A percentile compares a stretch with the other conserved stretches of the same genome.
Conservation (phyloP, 2,329 filamentous ascomycete species). For the Cordyceps javanica region DNA sequence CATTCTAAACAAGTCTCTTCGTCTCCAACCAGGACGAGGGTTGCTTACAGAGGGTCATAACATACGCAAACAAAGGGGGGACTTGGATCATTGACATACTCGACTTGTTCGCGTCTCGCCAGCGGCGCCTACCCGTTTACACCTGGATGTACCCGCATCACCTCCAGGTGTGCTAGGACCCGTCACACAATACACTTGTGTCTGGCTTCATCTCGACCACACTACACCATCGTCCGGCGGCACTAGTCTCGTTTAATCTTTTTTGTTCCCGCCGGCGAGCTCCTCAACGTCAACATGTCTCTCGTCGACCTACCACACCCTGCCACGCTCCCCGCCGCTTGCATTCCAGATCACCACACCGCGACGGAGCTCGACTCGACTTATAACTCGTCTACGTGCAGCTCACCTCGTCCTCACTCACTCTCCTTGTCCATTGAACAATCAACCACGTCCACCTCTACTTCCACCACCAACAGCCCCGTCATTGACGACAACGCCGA, state of each 20-base stretch:
- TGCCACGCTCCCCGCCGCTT: conserved; percentile 7
- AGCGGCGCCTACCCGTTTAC: not conserved
- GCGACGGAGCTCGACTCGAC: not conserved
- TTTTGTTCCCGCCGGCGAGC: not conserved
- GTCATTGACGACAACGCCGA: conserved; percentile 9
- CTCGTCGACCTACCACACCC: not conserved
- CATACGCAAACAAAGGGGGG: not conserved
- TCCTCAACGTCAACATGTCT: conserved; percentile 8
- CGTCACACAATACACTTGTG: not conserved
- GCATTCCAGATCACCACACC: conserved; percentile 10
- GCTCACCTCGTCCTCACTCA: conserved; percentile 1
- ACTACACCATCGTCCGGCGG: not conserved
- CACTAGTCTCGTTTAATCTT: not conserved
- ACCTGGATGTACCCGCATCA: not conserved
- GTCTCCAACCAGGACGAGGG: not conserved
- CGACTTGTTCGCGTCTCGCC: not conserved
- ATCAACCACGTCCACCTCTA: not conserved
- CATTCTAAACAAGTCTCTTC: not conserved
- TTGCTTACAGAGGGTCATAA: not conserved
- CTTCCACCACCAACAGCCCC: not conserved
- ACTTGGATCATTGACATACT: not conserved
- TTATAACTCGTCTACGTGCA: conserved; percentile 10
- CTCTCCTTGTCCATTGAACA: conserved; percentile 4
- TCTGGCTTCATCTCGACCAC: not conserved
- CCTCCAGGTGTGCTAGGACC: not conserved